Evolutionary conservation across 768 basidiomycete genomes (phyloP).

Genomic region (Pisolithus sp.): DNA sequence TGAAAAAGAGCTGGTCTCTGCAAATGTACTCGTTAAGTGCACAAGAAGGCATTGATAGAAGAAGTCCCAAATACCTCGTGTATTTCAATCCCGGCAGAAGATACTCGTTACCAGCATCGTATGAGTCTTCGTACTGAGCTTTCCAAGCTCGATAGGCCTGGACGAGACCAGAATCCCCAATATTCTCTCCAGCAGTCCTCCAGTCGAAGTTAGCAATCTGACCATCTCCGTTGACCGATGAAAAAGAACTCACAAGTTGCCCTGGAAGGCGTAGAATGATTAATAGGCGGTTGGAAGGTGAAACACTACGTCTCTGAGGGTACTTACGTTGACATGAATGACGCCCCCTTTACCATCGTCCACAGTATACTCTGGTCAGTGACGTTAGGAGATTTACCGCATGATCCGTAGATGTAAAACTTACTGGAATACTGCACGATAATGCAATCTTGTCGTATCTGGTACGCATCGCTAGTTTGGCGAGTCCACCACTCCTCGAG

Average conservation of each 20-base stretch:
- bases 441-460: constrained; percentile 79
- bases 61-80: constrained; percentile 43
- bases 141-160: constrained; percentile 93
- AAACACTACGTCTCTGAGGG: neutral
- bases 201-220: constrained; percentile 9
- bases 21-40: neutral
- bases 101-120: constrained; percentile 55
- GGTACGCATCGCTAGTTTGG: constrained; percentile 75
- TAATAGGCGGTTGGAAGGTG: neutral
- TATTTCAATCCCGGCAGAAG: constrained; percentile 76
- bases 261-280: constrained; percentile 34
- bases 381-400: constrained; percentile 1
- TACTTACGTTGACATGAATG: constrained; percentile 76
- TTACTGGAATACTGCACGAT: constrained; percentile 85
- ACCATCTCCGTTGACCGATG: neutral
- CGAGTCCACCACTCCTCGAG: constrained; percentile 93
- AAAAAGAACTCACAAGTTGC: constrained; percentile 54
- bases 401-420: neutral
- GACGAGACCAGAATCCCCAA: constrained; percentile 79
- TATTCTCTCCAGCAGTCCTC: constrained; percentile 89
- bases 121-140: constrained; percentile 57
- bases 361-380: constrained; percentile 60
- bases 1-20: constrained; percentile 92
- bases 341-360: constrained; percentile 80
- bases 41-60: constrained; percentile 5